Conservation (phyloP, 331 rosid genomes). For the Rhamnella rubrinervis region DNA sequence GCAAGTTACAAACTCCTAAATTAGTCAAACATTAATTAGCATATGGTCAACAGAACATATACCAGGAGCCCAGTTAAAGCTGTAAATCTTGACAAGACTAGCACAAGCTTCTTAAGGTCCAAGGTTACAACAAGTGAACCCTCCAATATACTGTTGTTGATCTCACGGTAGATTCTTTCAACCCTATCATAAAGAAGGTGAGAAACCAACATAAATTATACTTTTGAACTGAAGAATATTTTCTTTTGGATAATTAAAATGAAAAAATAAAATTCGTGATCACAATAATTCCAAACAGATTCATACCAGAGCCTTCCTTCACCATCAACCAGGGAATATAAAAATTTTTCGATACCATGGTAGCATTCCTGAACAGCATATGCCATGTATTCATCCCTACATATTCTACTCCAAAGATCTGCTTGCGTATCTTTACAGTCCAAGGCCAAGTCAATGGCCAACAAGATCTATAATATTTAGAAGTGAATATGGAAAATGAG, state of each 20-base stretch:
- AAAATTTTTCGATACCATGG: constrained; percentile 71
- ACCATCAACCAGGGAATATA: constrained; percentile 71
- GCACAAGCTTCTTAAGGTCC: constrained; percentile 61
- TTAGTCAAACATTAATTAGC: too few relatives aligned
- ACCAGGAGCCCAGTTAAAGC: constrained; percentile 98
- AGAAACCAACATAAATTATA: neutral
- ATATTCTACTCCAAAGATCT: constrained; percentile 88
- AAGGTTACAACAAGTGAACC: constrained; percentile 75
- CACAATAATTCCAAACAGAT: constrained; percentile 13
- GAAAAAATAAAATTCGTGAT: constrained; percentile 7
- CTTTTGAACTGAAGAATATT: neutral
- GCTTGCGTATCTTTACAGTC: constrained; percentile 87
- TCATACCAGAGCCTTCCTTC: constrained; percentile 93
- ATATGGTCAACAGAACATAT: constrained; percentile 25
- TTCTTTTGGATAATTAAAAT: neutral
- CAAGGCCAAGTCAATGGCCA: constrained; percentile 90
- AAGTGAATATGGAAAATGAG: constrained; percentile 12
- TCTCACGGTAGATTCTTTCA: constrained; percentile 82
- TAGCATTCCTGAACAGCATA: constrained; percentile 94
- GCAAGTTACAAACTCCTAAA: neutral
- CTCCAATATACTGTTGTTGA: constrained; percentile 64
- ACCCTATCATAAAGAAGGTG: constrained; percentile 57
- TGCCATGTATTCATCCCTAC: constrained; percentile 91
- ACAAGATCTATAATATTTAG: constrained; percentile 55
- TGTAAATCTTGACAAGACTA: constrained; percentile 73